A percentile compares a stretch with the other conserved stretches of the same genome.
Evolutionary conservation across 306 rosid species (phyloP).

Genomic region (Vicia villosa): DNA sequence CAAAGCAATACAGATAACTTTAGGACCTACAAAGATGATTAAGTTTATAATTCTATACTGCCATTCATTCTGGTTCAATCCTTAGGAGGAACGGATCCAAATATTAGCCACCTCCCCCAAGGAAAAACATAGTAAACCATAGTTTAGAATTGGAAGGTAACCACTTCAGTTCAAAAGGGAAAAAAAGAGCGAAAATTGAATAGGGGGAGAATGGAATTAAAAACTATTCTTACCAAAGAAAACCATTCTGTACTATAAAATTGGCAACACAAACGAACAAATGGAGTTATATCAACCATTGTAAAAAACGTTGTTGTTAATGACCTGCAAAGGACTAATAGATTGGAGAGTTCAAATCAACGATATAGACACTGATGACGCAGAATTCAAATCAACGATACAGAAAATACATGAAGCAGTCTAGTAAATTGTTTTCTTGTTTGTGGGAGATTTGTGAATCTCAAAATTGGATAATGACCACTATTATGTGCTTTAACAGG

Average conservation of each 20-base stretch:
- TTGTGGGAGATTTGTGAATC: constrained; percentile 2
- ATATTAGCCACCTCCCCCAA: neutral
- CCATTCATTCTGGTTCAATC: neutral
- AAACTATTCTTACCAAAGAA: no score
- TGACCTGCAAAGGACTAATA: constrained; percentile 20
- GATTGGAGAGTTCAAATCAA: no score
- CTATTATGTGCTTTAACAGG: constrained; percentile 9
- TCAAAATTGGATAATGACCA: constrained; percentile 1
- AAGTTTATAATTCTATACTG: neutral
- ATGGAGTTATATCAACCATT: no score
- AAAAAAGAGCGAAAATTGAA: no score
- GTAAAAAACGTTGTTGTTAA: neutral
- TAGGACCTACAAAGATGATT: neutral
- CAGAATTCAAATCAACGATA: constrained; percentile 19
- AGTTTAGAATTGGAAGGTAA: no score
- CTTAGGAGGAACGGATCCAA: neutral
- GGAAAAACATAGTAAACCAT: no score
- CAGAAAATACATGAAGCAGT: constrained; percentile 10
- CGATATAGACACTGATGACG: no score
- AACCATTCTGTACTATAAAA: no score
- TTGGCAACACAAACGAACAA: no score
- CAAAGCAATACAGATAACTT: neutral
- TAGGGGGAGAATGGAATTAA: no score
- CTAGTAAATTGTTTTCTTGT: constrained; percentile 15
- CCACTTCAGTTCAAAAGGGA: no score